Conservation (phyloP, 2,329 filamentous ascomycete genomes). For the Bipolaris zeicola region DNA sequence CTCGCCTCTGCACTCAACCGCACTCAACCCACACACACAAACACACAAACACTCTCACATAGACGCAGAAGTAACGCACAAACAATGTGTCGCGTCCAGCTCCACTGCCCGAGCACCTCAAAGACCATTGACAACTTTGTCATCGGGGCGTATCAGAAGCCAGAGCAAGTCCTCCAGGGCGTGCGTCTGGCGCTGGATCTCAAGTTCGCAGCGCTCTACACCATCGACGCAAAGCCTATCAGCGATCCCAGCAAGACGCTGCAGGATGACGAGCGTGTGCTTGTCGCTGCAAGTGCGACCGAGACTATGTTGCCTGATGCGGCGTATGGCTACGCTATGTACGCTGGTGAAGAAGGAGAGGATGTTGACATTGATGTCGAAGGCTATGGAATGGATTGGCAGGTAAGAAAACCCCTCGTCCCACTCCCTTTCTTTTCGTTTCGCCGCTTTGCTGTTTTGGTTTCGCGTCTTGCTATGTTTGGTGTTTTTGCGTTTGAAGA, state of each 20-base stretch:
- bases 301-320: constrained; percentile 20
- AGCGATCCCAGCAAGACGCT: constrained; percentile 10
- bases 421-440: background rate
- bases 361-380: constrained; percentile 12
- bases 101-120: constrained; percentile 16
- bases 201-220: constrained; percentile 18
- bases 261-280: constrained; percentile 16
- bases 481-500: background rate
- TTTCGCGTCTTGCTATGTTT: too few relatives aligned
- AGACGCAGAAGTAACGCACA: background rate
- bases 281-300: constrained; percentile 3
- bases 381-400: constrained; percentile 8
- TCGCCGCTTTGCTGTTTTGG: too few relatives aligned
- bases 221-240: constrained; percentile 12
- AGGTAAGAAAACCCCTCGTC: background rate
- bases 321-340: constrained; percentile 3
- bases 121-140: constrained; percentile 12
- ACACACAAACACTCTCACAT: too few relatives aligned
- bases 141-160: constrained; percentile 13
- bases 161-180: constrained; percentile 19
- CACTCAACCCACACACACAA: background rate
- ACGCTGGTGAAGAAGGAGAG: constrained; percentile 16
- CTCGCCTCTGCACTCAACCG: constrained; percentile 1
- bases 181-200: constrained; percentile 16
- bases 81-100: constrained; percentile 10